phyloP scores from a whole-genome alignment of 2,329 filamentous ascomycete species.

The Pseudonectria buxi region DNA sequence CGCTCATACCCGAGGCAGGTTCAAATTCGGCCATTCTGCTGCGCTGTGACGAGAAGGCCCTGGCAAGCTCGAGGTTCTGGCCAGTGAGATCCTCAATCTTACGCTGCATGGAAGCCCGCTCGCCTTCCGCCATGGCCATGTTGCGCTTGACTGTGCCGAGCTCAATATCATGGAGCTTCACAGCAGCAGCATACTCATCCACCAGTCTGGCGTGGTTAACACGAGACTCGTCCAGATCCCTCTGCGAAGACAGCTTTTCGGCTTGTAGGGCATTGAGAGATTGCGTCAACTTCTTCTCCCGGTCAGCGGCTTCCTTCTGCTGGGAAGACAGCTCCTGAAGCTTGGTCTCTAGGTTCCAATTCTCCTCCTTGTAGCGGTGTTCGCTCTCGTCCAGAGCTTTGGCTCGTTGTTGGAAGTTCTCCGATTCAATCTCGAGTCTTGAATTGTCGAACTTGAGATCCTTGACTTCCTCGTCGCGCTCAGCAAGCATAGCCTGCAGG shows the following conservation, averaged over 20 bases:
- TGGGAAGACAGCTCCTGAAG: constrained; percentile 73
- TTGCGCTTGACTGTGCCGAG: constrained; percentile 76
- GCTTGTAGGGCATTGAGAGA: constrained; percentile 60
- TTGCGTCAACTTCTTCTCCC: constrained; percentile 75
- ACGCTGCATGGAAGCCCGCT: constrained; percentile 69
- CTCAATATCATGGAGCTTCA: constrained; percentile 86
- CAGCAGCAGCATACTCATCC: constrained; percentile 69
- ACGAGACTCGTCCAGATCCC: constrained; percentile 87
- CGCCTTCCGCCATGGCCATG: constrained; percentile 68
- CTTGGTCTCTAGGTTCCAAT: constrained; percentile 93
- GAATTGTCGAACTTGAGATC: constrained; percentile 67
- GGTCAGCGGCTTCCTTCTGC: constrained; percentile 70
- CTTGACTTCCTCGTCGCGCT: constrained; percentile 83
- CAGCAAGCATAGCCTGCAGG: constrained; percentile 73
- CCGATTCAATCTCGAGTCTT: constrained; percentile 73
- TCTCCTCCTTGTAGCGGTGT: constrained; percentile 94
- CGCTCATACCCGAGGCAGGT: constrained; percentile 48
- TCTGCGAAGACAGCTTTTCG: constrained; percentile 72
- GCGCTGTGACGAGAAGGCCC: constrained; percentile 69
- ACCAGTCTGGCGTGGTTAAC: constrained; percentile 68
- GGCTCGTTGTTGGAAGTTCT: constrained; percentile 72
- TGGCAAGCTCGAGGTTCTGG: constrained; percentile 88
- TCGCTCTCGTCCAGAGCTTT: constrained; percentile 87
- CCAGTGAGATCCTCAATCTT: constrained; percentile 81
- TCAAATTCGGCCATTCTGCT: constrained; percentile 61